Percentiles rank a stretch among this genome's conserved stretches.
Evolutionary conservation across 352 stramenopile genomes (phyloP).

Genomic region (Globisporangium nodosum): DNA sequence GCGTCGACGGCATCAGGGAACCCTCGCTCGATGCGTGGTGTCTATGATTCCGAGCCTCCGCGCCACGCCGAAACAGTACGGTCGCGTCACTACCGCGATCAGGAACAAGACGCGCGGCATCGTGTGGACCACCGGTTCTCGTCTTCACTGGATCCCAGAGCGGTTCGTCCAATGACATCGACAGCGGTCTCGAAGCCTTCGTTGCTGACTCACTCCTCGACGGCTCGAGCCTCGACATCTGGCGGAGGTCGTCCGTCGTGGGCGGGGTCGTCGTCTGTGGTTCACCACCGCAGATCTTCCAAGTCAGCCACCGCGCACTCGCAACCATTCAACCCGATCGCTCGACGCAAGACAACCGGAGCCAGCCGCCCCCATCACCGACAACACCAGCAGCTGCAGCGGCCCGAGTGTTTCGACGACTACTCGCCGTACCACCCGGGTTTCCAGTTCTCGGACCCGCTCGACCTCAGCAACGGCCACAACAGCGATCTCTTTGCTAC

Average conservation of each 20-base stretch:
- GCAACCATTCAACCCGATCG: slow-evolving; percentile 3
- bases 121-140: too few species aligned
- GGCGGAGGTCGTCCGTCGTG: not conserved
- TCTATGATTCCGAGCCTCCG: not conserved
- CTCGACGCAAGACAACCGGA: slow-evolving; percentile 9
- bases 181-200: not conserved
- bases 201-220: not conserved
- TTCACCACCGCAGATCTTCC: not conserved
- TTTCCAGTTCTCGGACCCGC: slow-evolving; percentile 35
- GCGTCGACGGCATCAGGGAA: not conserved
- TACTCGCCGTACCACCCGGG: slow-evolving; percentile 75
- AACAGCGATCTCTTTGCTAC: slow-evolving; percentile 22
- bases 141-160: too few species aligned
- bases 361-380: not conserved
- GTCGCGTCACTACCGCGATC: too few species aligned
- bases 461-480: slow-evolving; percentile 21
- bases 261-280: not conserved
- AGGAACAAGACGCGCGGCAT: too few species aligned
- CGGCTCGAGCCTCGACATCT: not conserved
- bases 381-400: not conserved
- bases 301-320: not conserved
- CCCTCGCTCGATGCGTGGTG: not conserved
- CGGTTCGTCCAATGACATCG: not conserved
- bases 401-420: slow-evolving; percentile 67
- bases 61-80: too few species aligned